Base-by-base conservation (phyloP, 2,329 filamentous ascomycete genomes). In the Aspergillus brunneoviolaceus region DNA sequence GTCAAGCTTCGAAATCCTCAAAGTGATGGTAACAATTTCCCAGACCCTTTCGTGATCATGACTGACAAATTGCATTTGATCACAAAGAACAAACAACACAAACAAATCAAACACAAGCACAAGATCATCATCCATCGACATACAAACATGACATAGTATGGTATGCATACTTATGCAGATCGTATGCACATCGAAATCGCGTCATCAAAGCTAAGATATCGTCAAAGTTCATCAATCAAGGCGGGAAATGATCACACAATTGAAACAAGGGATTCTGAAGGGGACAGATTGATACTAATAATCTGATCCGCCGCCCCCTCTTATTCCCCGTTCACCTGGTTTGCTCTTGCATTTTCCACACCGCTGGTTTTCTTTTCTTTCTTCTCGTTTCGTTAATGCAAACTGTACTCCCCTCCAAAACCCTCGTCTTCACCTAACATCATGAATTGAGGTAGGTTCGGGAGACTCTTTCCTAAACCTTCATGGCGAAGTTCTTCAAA, bases 401-500 rank as follows among this genome's bases (percentile, higher is more conserved):
- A 7, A 58, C 53, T 47, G 54, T 58, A n/a, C 42, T n/a, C 33
- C 56, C 50, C 27, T 16, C 27, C 27, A 27, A 27, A 9, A 29
- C 27, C 27, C 27, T 29, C 27, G 2, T 29, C 5, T 29, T 29
- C 27, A 9, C 2, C 27, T 7, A 3, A 7, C 27, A 29, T 29
- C 2, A 29, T 10, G 27, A 9, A 29, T 29, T 29, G 7, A 29
- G 27, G 27, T 29, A 2, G 5, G 27, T 29, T 29, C 7, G 27
- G 27, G 3, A 35, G 5, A 25, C 19, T 35, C 51, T 10, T 25
- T 25, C 21, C 63, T 71, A 78, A 27, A 79, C 76, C 72, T 83
- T 85, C 72, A 88, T 80, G 63, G 84, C 84, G 72, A 86, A 88
- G 69, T 86, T 82, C 82, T 87, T 88, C 76, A 88, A 69, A 69